Percentiles rank a stretch among this genome's conserved stretches.
These are phyloP conservation scores for Candida glaebosa DNA, from an alignment of 805 yeast genomes.

Conservation along the genomic window DNA sequence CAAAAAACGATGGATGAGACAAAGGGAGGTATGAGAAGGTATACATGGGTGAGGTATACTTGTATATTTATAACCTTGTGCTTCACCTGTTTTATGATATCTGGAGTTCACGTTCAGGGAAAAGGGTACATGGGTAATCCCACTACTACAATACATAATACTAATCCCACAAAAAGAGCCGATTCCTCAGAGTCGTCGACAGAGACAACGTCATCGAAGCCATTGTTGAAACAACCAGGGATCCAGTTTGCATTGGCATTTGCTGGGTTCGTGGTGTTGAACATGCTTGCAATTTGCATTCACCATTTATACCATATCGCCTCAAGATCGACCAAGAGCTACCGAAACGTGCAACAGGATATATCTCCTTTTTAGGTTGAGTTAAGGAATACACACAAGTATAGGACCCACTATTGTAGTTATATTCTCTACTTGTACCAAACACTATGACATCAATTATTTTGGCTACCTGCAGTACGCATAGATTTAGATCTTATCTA, in stretches of 20 bases:
- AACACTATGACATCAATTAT: too few species aligned
- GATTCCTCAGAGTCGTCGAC: neutral
- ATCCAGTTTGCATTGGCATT: conserved; percentile 33
- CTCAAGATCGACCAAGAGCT: conserved; percentile 25
- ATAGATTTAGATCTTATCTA: neutral
- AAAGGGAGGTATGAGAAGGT: neutral
- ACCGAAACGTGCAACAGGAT: conserved; percentile 33
- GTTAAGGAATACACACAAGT: too few species aligned
- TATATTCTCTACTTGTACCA: too few species aligned
- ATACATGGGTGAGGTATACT: neutral
- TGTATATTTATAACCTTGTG: neutral
- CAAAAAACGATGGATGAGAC: neutral
- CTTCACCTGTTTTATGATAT: too few species aligned
- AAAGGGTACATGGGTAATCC: too few species aligned
- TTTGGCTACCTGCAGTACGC: neutral
- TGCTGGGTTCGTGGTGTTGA: conserved; percentile 30
- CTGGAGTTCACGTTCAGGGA: too few species aligned
- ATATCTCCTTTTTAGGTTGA: conserved; percentile 29
- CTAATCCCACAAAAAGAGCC: neutral
- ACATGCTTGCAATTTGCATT: conserved; percentile 32
- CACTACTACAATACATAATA: too few species aligned
- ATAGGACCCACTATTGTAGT: too few species aligned
- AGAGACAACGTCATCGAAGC: conserved; percentile 3
- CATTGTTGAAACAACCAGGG: conserved; percentile 21
- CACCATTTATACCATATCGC: conserved; percentile 35